Conservation (phyloP, 208 protist genomes). For the Trypanosoma boissoni region DNA sequence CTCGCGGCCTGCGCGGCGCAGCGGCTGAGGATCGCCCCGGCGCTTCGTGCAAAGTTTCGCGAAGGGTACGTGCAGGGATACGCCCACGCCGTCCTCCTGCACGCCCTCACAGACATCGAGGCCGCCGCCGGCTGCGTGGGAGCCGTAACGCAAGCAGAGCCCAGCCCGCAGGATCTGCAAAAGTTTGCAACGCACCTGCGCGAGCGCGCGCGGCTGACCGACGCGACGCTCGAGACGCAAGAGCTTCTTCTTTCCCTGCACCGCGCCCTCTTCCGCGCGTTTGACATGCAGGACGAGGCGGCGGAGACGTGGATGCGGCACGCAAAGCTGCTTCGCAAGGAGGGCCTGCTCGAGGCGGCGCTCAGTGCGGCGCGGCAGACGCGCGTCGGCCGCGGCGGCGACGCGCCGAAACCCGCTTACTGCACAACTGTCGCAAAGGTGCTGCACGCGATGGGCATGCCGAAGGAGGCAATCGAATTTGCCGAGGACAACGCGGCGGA, state of each 20-base stretch:
- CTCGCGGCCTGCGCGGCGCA: constrained; percentile 18
- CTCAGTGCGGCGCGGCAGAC: constrained; percentile 67
- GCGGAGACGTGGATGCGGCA: constrained; percentile 78
- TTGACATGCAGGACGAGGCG: constrained; percentile 51
- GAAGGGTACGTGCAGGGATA: constrained; percentile 80
- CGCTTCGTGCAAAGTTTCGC: constrained; percentile 50
- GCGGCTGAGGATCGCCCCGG: constrained; percentile 47
- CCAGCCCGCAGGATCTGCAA: constrained; percentile 5
- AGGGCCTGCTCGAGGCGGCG: constrained; percentile 72
- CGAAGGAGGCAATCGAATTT: constrained; percentile 78
- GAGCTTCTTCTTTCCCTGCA: constrained; percentile 85
- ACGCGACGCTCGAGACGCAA: constrained; percentile 59
- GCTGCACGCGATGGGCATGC: constrained; percentile 75
- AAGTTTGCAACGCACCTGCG: constrained; percentile 33
- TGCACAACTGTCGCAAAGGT: constrained; percentile 86
- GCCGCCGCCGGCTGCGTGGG: constrained; percentile 39
- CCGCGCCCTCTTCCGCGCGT: constrained; percentile 66
- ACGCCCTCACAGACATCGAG: constrained; percentile 80
- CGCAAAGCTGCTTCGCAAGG: constrained; percentile 76
- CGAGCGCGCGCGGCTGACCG: constrained; percentile 35
- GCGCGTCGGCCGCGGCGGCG: constrained; percentile 27
- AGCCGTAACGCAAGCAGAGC: too few relatives aligned
- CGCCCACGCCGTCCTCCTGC: constrained; percentile 57
- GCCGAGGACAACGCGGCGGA: constrained; percentile 42
- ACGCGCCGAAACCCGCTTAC: constrained; percentile 29